A percentile compares a stretch with the other conserved stretches of the same genome.
phyloP scores from a whole-genome alignment of 176 grass and related monocot genomes.

The Alopecurus myosuroides region DNA sequence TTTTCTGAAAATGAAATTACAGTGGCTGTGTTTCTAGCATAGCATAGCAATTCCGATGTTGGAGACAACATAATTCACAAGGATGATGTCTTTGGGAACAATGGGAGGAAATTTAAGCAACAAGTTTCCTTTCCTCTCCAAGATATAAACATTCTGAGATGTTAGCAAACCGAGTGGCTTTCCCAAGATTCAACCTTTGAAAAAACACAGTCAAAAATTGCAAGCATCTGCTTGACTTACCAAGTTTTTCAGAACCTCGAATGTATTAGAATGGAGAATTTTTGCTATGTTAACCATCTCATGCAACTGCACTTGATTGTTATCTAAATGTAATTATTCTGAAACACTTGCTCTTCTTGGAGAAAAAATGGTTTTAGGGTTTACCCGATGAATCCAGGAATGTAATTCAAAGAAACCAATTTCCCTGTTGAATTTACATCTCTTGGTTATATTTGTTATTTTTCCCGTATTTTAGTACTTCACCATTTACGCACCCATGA shows the following conservation, averaged over 20 bases:
- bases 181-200: not conserved
- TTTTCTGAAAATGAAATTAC: too few species aligned
- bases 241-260: too few species aligned
- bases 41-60: not conserved
- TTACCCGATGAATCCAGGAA: not conserved
- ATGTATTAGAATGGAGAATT: too few species aligned
- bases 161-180: not conserved
- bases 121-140: too few species aligned
- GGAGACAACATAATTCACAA: not conserved
- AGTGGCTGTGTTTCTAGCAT: not conserved
- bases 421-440: too few species aligned
- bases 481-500: too few species aligned
- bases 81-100: not conserved
- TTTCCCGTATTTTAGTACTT: too few species aligned
- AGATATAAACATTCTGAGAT: too few species aligned
- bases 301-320: too few species aligned
- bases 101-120: not conserved
- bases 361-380: not conserved
- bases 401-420: not conserved
- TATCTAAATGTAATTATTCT: too few species aligned
- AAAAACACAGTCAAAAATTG: not conserved
- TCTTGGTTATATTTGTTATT: too few species aligned
- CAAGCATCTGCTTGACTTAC: not conserved
- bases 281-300: too few species aligned
- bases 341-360: not conserved